Percentiles rank a stretch among this genome's conserved stretches.
Evolutionary conservation across 2,329 filamentous ascomycete genomes (phyloP).

Genomic region (Phyllosticta capitalensis): DNA sequence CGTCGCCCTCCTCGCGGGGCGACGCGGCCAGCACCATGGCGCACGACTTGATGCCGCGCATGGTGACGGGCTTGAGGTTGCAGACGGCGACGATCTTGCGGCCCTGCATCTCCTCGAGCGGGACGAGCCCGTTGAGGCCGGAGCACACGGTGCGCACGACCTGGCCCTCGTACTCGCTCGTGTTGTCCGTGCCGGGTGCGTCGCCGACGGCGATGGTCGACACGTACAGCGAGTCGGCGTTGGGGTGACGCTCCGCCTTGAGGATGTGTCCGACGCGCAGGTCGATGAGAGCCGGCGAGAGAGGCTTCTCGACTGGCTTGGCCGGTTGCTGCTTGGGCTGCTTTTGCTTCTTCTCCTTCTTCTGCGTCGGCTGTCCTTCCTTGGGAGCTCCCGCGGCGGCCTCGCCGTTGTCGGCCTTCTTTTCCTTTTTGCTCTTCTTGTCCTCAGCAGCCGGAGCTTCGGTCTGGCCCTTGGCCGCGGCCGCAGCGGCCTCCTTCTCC

Average conservation of each 20-base stretch:
- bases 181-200: slow-evolving; percentile 75
- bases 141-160: slow-evolving; percentile 93
- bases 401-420: slow-evolving; percentile 41
- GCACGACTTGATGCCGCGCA: slow-evolving; percentile 74
- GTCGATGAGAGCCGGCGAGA: slow-evolving; percentile 81
- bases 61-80: slow-evolving; percentile 98
- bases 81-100: slow-evolving; percentile 92
- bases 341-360: slow-evolving; percentile 89
- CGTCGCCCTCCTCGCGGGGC: slow-evolving; percentile 74
- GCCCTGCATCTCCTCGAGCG: slow-evolving; percentile 91
- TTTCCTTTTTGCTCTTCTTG: slow-evolving; percentile 37
- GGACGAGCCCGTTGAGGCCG: slow-evolving; percentile 84
- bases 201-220: slow-evolving; percentile 94
- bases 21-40: slow-evolving; percentile 96
- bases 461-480: slow-evolving; percentile 39
- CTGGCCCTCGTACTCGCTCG: slow-evolving; percentile 82
- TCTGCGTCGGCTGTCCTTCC: slow-evolving; percentile 31
- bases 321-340: slow-evolving; percentile 61
- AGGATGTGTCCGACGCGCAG: slow-evolving; percentile 95
- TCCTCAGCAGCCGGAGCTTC: slow-evolving; percentile 28
- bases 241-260: slow-evolving; percentile 89
- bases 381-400: slow-evolving; percentile 28
- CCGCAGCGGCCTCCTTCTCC: slow-evolving; percentile 62
- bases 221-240: slow-evolving; percentile 91
- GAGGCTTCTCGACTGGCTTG: slow-evolving; percentile 59